A percentile compares a stretch with the other conserved stretches of the same genome.
Evolutionary conservation across 1,284 basidiomycete genomes (phyloP).

Genomic region (Trametes sp.): DNA sequence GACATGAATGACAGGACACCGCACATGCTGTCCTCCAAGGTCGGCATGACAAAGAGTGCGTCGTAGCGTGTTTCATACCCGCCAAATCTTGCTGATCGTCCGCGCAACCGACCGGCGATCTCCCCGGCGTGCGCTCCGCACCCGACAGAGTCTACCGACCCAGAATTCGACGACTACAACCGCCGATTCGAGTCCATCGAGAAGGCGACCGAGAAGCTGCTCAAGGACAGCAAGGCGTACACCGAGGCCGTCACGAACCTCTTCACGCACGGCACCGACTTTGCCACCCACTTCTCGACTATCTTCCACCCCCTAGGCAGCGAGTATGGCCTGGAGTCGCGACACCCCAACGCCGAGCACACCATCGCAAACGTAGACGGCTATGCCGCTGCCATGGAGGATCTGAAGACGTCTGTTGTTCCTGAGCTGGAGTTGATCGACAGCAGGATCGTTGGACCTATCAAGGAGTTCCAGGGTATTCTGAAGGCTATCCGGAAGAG

Average conservation of each 20-base stretch:
- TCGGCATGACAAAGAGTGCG: slow-evolving; percentile 93
- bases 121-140: slow-evolving; percentile 1
- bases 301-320: slow-evolving; percentile 85
- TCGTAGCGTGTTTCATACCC: slow-evolving; percentile 20
- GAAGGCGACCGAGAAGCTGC: slow-evolving; percentile 84
- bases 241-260: slow-evolving; percentile 86
- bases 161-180: slow-evolving; percentile 87
- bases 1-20: slow-evolving; percentile 69
- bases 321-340: slow-evolving; percentile 84
- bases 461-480: slow-evolving; percentile 88
- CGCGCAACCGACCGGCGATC: slow-evolving; percentile 16
- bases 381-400: slow-evolving; percentile 82
- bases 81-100: slow-evolving; percentile 9
- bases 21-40: slow-evolving; percentile 84
- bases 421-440: slow-evolving; percentile 98
- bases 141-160: slow-evolving; percentile 78
- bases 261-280: slow-evolving; percentile 81
- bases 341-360: slow-evolving; percentile 79
- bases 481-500: slow-evolving; percentile 94
- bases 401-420: slow-evolving; percentile 78
- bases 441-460: slow-evolving; percentile 83
- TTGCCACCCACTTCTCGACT: slow-evolving; percentile 78
- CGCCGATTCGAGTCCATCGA: slow-evolving; percentile 84
- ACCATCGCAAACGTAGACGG: slow-evolving; percentile 83
- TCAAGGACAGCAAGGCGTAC: slow-evolving; percentile 92